Conservation (phyloP, 352 stramenopile genomes). For the Sclerospora graminicola region DNA sequence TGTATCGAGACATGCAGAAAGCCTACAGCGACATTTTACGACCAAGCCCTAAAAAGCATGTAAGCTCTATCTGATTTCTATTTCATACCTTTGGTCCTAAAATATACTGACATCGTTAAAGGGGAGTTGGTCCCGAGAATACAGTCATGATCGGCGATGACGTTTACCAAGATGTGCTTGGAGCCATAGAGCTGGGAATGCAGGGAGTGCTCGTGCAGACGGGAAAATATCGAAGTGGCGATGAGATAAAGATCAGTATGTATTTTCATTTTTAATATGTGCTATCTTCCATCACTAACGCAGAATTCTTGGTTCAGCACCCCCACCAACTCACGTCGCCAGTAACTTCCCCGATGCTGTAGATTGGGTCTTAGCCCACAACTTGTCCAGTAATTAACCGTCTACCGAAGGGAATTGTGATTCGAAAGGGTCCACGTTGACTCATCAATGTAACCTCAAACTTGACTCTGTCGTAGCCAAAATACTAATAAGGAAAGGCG, state of each 20-base stretch:
- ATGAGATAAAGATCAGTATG: slow-evolving; percentile 4
- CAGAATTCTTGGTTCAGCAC: neutral
- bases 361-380: slow-evolving; percentile 19
- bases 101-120: slow-evolving; percentile 7
- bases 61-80: slow-evolving; percentile 6
- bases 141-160: slow-evolving; percentile 55
- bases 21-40: slow-evolving; percentile 34
- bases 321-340: slow-evolving; percentile 14
- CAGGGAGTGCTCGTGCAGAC: slow-evolving; percentile 33
- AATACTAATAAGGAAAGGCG: neutral
- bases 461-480: neutral
- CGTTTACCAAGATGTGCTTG: slow-evolving; percentile 5
- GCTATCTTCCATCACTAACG: neutral
- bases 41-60: slow-evolving; percentile 33
- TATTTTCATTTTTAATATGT: neutral
- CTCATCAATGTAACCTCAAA: neutral
- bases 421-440: neutral
- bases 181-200: slow-evolving; percentile 35
- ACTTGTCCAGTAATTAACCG: neutral
- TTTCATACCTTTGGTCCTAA: neutral
- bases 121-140: slow-evolving; percentile 17
- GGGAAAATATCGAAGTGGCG: slow-evolving; percentile 30
- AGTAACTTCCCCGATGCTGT: slow-evolving; percentile 21
- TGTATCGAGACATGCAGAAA: slow-evolving; percentile 22
- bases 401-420: neutral